Evolutionary conservation across 2,329 filamentous ascomycete species (phyloP).

Genomic region (Aspergillus awamori): DNA sequence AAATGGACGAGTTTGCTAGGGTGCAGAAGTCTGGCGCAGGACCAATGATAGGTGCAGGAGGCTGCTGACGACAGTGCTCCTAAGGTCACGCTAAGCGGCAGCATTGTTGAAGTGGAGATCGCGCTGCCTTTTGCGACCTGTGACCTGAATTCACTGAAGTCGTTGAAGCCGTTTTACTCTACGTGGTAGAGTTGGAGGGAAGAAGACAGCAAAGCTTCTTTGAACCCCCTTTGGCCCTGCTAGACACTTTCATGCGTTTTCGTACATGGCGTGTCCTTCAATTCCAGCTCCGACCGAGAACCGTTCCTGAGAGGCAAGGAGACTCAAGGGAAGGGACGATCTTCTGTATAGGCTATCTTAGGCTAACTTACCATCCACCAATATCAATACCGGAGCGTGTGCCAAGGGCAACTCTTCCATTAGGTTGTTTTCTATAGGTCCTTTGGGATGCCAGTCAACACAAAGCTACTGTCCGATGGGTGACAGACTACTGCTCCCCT

Average conservation of each 20-base stretch:
- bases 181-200: too few relatives aligned
- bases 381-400: neutral
- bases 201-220: too few relatives aligned
- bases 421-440: neutral
- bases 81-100: constrained; percentile 1
- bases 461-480: neutral
- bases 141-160: neutral
- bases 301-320: too few relatives aligned
- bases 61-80: neutral
- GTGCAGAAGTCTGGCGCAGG: neutral
- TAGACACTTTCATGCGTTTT: too few relatives aligned
- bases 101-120: neutral
- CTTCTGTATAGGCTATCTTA: neutral
- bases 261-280: too few relatives aligned
- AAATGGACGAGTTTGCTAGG: neutral
- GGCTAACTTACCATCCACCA: neutral
- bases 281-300: too few relatives aligned
- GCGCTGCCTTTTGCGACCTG: neutral
- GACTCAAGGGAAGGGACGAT: too few relatives aligned
- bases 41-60: constrained; percentile 6
- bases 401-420: too few relatives aligned
- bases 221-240: too few relatives aligned
- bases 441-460: neutral
- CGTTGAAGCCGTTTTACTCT: neutral
- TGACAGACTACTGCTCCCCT: neutral